Conservation (phyloP, 331 rosid species). For the Quercus phellos region DNA sequence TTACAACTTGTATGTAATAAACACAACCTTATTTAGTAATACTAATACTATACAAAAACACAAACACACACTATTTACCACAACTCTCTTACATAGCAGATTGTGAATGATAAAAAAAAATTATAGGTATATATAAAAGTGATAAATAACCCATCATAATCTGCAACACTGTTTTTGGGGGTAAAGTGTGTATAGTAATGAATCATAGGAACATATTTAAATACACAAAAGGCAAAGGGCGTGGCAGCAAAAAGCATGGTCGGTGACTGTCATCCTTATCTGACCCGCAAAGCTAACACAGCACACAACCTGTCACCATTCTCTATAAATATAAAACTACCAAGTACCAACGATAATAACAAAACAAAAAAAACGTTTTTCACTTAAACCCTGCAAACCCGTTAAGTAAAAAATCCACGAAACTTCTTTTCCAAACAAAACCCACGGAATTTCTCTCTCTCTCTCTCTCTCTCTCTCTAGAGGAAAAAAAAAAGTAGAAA, state of each 20-base stretch:
- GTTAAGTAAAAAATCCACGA: not conserved
- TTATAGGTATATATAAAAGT: no score
- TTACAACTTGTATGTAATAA: no score
- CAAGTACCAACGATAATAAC: no score
- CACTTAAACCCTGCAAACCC: not conserved
- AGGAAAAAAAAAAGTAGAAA: not conserved
- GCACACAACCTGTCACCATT: not conserved
- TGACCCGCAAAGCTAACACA: constrained; percentile 9
- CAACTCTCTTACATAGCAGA: no score
- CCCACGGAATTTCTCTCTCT: not conserved
- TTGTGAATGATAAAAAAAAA: no score
- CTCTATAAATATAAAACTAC: no score
- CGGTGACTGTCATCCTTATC: constrained; percentile 63
- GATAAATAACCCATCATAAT: accelerated
- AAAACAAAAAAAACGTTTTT: not conserved
- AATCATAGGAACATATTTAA: not conserved
- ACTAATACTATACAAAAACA: accelerated
- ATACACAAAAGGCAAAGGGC: not conserved
- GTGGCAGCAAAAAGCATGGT: constrained; percentile 29
- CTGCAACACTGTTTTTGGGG: no score
- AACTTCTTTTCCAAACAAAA: constrained; percentile 14
- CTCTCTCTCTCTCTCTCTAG: constrained; percentile 16
- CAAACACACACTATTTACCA: no score
- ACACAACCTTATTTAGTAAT: no score
- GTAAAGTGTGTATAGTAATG: no score